phyloP scores from a whole-genome alignment of 225 moss, liverwort and hornwort species.

The Sphagnum contortum region DNA sequence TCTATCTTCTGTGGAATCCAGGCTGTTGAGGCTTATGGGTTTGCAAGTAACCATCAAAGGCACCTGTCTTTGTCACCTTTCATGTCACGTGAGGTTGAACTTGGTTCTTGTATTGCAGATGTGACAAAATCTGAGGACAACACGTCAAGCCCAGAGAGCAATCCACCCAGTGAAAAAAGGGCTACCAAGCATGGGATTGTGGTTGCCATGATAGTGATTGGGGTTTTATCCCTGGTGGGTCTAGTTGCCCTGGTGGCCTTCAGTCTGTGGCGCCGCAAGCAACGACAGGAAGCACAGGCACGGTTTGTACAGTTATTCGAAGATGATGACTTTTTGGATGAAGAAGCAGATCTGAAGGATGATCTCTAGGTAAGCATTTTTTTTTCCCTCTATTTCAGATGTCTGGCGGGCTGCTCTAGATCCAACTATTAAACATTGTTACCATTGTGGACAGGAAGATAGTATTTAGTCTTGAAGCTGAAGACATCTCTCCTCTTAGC shows the following conservation, averaged over 20 bases:
- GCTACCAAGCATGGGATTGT: slow-evolving; percentile 20
- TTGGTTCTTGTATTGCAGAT: slow-evolving; percentile 17
- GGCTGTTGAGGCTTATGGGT: too few species aligned
- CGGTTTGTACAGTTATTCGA: slow-evolving; percentile 92
- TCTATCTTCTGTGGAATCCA: too few species aligned
- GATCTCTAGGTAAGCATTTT: slow-evolving; percentile 22
- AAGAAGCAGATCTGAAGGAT: slow-evolving; percentile 84
- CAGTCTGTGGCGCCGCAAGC: slow-evolving; percentile 85
- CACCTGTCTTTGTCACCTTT: too few species aligned
- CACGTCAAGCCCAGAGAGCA: slow-evolving; percentile 13
- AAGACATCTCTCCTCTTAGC: too few species aligned
- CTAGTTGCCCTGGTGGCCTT: slow-evolving; percentile 61
- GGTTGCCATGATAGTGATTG: slow-evolving; percentile 33
- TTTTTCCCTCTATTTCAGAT: too few species aligned
- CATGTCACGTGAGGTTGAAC: too few species aligned
- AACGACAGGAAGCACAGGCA: slow-evolving; percentile 79
- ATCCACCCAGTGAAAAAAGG: slow-evolving; percentile 10
- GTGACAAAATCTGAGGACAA: slow-evolving; percentile 13
- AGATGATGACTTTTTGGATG: slow-evolving; percentile 91
- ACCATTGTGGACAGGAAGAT: too few species aligned
- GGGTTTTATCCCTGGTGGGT: slow-evolving; percentile 42
- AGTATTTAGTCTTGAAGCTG: too few species aligned
- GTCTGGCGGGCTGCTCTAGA: too few species aligned
- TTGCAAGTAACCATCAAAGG: too few species aligned
- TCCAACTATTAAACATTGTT: too few species aligned